Evolutionary conservation across 345 rosid species (phyloP), one percentile per base, ranked within the genome.

Genomic region (Citrus unshiu): DNA sequence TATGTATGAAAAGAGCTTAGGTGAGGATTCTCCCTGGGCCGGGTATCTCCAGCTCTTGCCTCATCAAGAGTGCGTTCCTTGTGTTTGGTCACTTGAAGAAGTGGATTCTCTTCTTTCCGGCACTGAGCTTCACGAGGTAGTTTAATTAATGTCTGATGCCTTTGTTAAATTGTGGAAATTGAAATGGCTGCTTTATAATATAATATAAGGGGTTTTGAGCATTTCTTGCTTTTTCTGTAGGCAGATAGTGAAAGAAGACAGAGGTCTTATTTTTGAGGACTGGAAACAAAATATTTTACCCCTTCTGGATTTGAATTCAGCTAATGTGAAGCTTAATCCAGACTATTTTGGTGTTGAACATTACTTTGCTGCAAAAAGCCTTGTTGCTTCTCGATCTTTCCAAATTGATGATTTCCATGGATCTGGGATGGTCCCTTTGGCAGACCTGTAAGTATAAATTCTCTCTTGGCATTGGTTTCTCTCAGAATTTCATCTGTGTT

Each of bases 371-470:
- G 97, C 89, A 2, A 93, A 86, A 81, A 91, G 89, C 81, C 88
- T 95, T 2, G 75, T 93, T 76, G 88, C 98, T 79, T 95, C 98
- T 29, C 85, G 97, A 39, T 88, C 95, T 29, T 95, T 95, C 67
- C 83, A 86, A 84, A 90, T 93, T 16, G 97, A 93, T 81, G 91
- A 88, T 19, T 90, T 86, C 79, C 92, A 95, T 89, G 98, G 97
- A 73, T 87, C 29, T 74, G 97, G 98, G 68, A 91, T 93, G 95
- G 98, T 95, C 62, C 98, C 98, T 82, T 85, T 93, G 83, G 98
- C 97, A 18, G 98, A 95, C 80, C 88, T 95, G 97, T 95, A 83
- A 90, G 98, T 84, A 13, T 29, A 9, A 65, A 27, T 59, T 78
- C 59, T 73, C 76, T 19, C 37, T 9, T 9, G 24, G 29, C 34